Conservation (phyloP, 23 red algal genomes). For the Chondrus crispus region DNA sequence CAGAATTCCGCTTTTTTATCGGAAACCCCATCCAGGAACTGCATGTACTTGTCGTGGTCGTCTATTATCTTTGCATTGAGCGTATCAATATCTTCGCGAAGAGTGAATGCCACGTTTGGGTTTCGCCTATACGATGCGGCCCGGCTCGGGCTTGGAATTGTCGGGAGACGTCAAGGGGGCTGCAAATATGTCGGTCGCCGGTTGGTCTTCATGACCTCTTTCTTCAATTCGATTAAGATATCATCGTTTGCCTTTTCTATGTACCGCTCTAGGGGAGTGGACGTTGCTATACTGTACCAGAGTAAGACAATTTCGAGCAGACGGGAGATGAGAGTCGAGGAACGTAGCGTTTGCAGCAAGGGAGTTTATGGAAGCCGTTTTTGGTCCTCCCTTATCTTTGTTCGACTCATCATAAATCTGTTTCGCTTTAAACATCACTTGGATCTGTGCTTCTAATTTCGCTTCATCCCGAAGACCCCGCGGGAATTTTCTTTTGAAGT, state of each 20-base stretch:
- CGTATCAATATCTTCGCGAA: not conserved
- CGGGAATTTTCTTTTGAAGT: no score
- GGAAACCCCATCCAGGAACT: not conserved
- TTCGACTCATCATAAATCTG: no score
- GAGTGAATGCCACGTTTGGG: not conserved
- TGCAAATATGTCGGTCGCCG: not conserved
- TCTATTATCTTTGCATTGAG: not conserved
- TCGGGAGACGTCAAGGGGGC: not conserved
- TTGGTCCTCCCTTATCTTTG: no score
- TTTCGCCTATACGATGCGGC: not conserved
- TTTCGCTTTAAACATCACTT: no score
- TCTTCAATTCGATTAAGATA: not conserved
- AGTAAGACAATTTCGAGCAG: no score
- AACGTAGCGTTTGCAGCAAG: no score
- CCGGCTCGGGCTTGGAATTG: not conserved
- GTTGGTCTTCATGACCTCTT: not conserved
- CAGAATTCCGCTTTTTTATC: conserved; percentile 7
- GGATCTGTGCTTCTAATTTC: no score
- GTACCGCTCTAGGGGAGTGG: not conserved
- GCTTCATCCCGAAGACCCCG: no score
- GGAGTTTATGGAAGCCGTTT: no score
- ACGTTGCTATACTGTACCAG: no score
- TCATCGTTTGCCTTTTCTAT: not conserved
- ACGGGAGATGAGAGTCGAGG: no score
- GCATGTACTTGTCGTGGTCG: not conserved